Evolutionary conservation across 2,329 filamentous ascomycete genomes (phyloP).

Genomic region (Ophiostoma ips): DNA sequence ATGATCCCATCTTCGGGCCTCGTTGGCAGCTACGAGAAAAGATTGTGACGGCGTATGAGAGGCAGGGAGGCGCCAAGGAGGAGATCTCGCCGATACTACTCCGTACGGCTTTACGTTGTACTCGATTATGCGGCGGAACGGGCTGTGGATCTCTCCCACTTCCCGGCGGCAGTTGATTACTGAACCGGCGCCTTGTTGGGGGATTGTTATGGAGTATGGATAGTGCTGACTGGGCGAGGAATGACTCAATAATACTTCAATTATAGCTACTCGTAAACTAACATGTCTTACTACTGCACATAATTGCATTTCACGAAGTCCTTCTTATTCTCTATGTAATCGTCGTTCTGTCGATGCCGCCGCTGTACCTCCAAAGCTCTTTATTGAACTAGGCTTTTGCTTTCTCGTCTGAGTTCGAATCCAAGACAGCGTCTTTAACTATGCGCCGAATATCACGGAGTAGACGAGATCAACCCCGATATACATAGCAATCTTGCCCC

Average conservation of each 20-base stretch:
- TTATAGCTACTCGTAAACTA: not conserved
- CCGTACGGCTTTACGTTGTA: too few species aligned
- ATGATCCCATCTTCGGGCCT: too few species aligned
- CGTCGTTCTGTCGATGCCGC: not conserved
- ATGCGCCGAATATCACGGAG: not conserved
- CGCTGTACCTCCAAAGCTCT: not conserved
- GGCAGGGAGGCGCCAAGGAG: too few species aligned
- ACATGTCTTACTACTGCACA: not conserved
- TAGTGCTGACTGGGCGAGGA: too few species aligned
- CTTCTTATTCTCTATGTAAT: not conserved
- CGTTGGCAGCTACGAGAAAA: too few species aligned
- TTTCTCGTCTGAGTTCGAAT: not conserved
- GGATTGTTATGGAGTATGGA: too few species aligned
- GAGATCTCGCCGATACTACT: too few species aligned
- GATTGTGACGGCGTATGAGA: too few species aligned
- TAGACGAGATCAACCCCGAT: not conserved
- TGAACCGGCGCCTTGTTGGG: too few species aligned
- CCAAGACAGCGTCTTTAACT: not conserved
- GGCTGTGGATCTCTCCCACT: too few species aligned
- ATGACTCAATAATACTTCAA: not conserved
- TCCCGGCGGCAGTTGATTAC: too few species aligned
- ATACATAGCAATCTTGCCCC: not conserved
- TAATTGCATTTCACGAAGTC: not conserved
- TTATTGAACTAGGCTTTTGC: not conserved
- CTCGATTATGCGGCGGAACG: too few species aligned